Base-by-base conservation (phyloP, 2,329 filamentous ascomycete species). In the Fusarium sp. region DNA sequence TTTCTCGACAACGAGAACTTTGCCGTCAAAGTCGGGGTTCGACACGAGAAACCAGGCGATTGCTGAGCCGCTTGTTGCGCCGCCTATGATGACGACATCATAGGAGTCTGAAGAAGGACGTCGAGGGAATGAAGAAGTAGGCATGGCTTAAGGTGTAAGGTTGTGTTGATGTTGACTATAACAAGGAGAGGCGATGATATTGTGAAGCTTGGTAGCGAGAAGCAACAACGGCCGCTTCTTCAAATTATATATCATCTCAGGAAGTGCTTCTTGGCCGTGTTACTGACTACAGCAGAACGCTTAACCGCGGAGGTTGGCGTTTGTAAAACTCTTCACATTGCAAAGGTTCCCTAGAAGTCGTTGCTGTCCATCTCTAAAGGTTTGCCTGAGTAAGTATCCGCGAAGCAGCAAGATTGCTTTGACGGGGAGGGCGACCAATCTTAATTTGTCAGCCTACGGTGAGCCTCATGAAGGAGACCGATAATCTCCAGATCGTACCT, bases 41-140 rank as follows among this genome's bases (percentile, higher is more conserved):
- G 64, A 59, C 7, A 45, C 44, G n/a, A 68, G 64, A 22, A 52
- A 70, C 64, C 58, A 68, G 14, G 64, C 67, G 6, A 68, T 60
- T 14, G 58, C 67, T 10, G 67, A 70, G 7, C 64, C 67, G 14
- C 64, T 70, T 39, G 64, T 70, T 27, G 63, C 67, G 4, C 64
- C 67, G 13, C 58, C 59, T 44, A 68, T 27, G 27, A 70, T 64
- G 10, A 17, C 58, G 1, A 68, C 58, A 20, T 70, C 58, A 20
- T 70, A 70, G 17, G 6, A 15, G 35, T 4, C 4, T 15, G 25
- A 62, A 27, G 12, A 20, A 22, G 58, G 53, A 29, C 27, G 44
- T 17, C 15, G 36, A 31, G 53, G 27, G 25, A 67, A 53, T 22
- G 38, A 45, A 27, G 50, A 7, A 49, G 41, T 58, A 13, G 14